These are phyloP conservation scores for Xerocomellus amylosporus DNA, from an alignment of 768 basidiomycete genomes.

Conservation along the genomic window DNA sequence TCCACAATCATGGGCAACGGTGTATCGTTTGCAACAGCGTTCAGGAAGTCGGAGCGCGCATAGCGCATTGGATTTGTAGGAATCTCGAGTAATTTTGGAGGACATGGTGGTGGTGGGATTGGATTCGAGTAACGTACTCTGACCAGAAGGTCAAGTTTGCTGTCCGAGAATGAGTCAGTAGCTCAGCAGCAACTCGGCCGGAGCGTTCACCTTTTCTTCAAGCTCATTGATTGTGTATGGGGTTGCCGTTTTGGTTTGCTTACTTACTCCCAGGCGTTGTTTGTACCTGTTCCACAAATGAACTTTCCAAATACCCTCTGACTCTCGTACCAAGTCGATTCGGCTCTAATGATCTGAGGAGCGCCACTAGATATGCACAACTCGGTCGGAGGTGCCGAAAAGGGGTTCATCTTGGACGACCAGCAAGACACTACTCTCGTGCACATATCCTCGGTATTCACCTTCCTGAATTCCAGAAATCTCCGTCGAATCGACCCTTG, in stretches of 20 bases:
- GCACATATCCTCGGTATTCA: neutral
- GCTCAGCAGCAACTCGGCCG: neutral
- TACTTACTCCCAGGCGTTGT: slow-evolving; percentile 6
- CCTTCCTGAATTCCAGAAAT: neutral
- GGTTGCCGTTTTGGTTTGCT: slow-evolving; percentile 8
- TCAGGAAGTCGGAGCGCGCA: slow-evolving; percentile 80
- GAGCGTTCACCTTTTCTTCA: slow-evolving; percentile 50
- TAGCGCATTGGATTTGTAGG: slow-evolving; percentile 89
- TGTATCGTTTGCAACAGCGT: slow-evolving; percentile 73
- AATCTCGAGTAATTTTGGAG: slow-evolving; percentile 90
- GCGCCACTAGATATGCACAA: no score
- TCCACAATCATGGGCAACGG: slow-evolving; percentile 96
- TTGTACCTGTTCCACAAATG: slow-evolving; percentile 6
- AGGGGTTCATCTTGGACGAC: no score
- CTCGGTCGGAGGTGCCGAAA: no score
- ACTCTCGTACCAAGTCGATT: no score
- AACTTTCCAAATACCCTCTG: neutral
- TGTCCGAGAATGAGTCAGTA: slow-evolving; percentile 29
- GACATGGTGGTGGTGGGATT: slow-evolving; percentile 93
- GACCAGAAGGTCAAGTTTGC: slow-evolving; percentile 88
- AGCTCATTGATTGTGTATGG: slow-evolving; percentile 39
- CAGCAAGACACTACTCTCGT: neutral
- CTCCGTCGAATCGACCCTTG: neutral
- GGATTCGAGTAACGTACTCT: slow-evolving; percentile 94
- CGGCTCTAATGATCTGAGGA: no score